These are phyloP conservation scores for Psophocarpus tetragonolobus DNA, from an alignment of 306 rosid genomes.

Conservation along the genomic window DNA sequence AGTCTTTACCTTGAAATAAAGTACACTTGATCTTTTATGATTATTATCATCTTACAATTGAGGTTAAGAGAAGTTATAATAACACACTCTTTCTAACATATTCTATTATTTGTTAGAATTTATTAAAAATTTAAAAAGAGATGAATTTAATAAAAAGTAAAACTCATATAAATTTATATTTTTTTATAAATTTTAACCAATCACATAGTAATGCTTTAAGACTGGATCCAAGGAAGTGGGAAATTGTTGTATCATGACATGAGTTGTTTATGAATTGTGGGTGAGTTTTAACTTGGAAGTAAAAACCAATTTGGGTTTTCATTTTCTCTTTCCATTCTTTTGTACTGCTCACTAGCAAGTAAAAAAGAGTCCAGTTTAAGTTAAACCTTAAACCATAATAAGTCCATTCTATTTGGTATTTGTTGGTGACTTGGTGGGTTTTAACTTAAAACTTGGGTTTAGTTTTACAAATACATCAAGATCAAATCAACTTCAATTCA, in stretches of 20 bases:
- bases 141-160: no score
- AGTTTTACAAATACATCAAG: not conserved
- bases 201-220: no score
- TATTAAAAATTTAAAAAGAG: no score
- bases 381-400: not conserved
- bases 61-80: no score
- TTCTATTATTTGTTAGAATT: no score
- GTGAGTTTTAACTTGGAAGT: not conserved
- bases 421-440: not conserved
- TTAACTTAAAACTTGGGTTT: not conserved
- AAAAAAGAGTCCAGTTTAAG: not conserved
- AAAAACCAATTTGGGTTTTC: not conserved
- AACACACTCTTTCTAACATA: no score
- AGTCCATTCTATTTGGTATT: not conserved
- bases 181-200: no score
- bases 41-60: no score
- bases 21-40: no score
- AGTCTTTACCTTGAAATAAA: no score
- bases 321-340: not conserved
- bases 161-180: no score
- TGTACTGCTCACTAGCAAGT: not conserved
- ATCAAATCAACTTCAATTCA: not conserved
- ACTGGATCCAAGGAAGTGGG: not conserved
- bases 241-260: not conserved
- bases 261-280: not conserved